Conservation (phyloP, 176 grass and related monocot genomes). For the Alloteropsis semialata region DNA sequence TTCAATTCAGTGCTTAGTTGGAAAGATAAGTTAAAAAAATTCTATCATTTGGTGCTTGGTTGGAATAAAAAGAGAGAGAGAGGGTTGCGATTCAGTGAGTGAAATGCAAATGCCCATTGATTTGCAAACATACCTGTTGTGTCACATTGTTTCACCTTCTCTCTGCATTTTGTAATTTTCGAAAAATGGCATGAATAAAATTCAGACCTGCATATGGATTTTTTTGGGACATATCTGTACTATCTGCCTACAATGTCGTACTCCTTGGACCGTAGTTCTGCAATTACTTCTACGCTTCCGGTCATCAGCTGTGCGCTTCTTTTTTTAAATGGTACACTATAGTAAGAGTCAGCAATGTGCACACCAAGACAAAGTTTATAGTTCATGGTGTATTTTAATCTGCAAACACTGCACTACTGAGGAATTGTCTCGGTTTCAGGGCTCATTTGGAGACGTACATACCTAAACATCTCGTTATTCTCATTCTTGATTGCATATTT, state of each 20-base stretch:
- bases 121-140: background rate
- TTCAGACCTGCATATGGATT: background rate
- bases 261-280: background rate
- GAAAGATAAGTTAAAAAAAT: background rate
- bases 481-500: conserved; percentile 18
- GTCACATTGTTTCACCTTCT: background rate
- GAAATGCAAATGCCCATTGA: background rate
- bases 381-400: conserved; percentile 27
- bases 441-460: conserved; percentile 20
- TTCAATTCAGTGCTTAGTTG: background rate
- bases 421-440: conserved; percentile 44
- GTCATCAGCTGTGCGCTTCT: background rate
- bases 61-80: background rate
- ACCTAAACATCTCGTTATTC: conserved; percentile 37
- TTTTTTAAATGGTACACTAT: background rate
- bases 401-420: conserved; percentile 20
- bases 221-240: background rate
- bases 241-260: background rate
- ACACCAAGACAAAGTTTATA: conserved; percentile 6
- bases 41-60: background rate
- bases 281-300: background rate
- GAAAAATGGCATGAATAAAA: background rate
- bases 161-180: background rate
- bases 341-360: conserved; percentile 22
- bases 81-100: background rate